Conservation (phyloP, 2,329 filamentous ascomycete species). For the Madurella fahalii region DNA sequence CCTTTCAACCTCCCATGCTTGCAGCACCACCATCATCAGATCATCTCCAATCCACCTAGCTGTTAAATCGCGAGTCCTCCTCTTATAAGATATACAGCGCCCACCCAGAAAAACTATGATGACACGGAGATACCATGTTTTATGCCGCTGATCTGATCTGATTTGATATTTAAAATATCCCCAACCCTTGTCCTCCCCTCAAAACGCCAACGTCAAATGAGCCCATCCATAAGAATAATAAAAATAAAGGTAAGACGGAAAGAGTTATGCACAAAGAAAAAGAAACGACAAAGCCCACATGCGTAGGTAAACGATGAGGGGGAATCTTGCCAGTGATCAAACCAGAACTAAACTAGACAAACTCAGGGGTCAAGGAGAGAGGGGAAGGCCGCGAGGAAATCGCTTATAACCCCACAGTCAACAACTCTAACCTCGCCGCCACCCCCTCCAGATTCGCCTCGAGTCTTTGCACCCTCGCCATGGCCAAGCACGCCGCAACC, state of each 20-base stretch:
- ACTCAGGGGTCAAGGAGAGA: background rate
- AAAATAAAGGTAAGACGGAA: background rate
- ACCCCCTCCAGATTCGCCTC: slow-evolving; percentile 38
- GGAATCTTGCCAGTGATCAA: background rate
- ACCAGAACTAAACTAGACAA: background rate
- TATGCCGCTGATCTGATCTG: too few relatives aligned
- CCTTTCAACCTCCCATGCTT: too few relatives aligned
- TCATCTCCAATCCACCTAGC: too few relatives aligned
- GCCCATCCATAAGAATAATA: background rate
- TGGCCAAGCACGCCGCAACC: slow-evolving; percentile 39
- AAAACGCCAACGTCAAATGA: too few relatives aligned
- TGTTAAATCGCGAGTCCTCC: too few relatives aligned
- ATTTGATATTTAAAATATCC: too few relatives aligned
- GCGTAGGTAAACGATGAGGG: background rate
- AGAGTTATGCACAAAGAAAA: background rate
- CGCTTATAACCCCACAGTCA: slow-evolving; percentile 31
- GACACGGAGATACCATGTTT: too few relatives aligned
- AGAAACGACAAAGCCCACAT: background rate
- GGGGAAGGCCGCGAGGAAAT: background rate
- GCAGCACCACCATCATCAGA: too few relatives aligned
- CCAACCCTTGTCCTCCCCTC: too few relatives aligned
- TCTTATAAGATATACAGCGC: too few relatives aligned
- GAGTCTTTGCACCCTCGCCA: slow-evolving; percentile 49
- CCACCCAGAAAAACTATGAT: too few relatives aligned
- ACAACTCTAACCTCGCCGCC: slow-evolving; percentile 35